Evolutionary conservation across 768 basidiomycete species (phyloP).

Genomic region (Tylopilus sp.): DNA sequence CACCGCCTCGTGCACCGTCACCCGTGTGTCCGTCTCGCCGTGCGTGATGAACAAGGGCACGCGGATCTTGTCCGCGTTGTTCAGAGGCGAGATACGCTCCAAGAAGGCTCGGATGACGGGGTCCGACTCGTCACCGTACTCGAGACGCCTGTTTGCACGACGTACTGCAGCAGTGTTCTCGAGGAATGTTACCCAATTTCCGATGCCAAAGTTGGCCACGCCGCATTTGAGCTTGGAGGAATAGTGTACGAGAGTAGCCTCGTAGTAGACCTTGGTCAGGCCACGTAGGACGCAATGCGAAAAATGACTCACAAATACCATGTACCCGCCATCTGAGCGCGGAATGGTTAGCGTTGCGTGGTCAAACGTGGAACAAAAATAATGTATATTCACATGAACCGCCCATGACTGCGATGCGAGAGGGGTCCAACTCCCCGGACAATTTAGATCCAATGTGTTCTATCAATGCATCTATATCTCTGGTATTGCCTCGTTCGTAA

Average conservation of each 20-base stretch:
- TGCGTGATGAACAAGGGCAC: slow-evolving; percentile 40
- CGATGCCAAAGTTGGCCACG: slow-evolving; percentile 39
- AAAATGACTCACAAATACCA: slow-evolving; percentile 35
- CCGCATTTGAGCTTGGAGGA: slow-evolving; percentile 40
- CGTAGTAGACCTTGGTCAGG: slow-evolving; percentile 3
- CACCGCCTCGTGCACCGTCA: slow-evolving; percentile 38
- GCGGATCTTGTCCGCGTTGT: slow-evolving; percentile 33
- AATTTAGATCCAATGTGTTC: slow-evolving; percentile 33
- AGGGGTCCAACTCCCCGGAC: slow-evolving; percentile 32
- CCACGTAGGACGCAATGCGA: not conserved
- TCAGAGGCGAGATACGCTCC: slow-evolving; percentile 39
- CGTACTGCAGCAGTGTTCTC: slow-evolving; percentile 38
- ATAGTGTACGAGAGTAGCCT: slow-evolving; percentile 41
- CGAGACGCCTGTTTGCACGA: slow-evolving; percentile 33
- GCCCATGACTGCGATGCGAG: slow-evolving; percentile 40
- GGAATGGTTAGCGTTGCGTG: not conserved
- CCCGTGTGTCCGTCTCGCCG: slow-evolving; percentile 39
- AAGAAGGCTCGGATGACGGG: slow-evolving; percentile 37
- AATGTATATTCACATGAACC: slow-evolving; percentile 34
- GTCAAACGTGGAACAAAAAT: not conserved
- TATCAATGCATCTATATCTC: slow-evolving; percentile 39
- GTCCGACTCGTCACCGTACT: slow-evolving; percentile 41
- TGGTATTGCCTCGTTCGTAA: slow-evolving; percentile 9
- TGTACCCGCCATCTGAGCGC: slow-evolving; percentile 37
- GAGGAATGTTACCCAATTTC: slow-evolving; percentile 40